phyloP scores from a whole-genome alignment of 2,329 filamentous ascomycete genomes.

The Diplodia sapinea region DNA sequence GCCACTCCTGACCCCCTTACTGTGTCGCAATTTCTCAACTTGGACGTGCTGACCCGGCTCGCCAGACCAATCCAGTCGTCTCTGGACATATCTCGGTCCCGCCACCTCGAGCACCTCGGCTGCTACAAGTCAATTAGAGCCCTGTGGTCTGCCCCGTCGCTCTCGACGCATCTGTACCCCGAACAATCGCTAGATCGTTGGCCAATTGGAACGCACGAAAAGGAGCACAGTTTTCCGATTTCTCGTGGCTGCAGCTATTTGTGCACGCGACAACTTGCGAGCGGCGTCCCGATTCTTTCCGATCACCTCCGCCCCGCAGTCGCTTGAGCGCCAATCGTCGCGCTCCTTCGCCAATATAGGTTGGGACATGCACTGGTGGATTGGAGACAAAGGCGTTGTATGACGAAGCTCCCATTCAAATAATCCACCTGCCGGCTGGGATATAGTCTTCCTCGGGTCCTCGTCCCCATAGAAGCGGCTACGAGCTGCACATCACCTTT shows the following conservation, averaged over 20 bases:
- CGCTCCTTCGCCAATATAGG: constrained; percentile 26
- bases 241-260: constrained; percentile 21
- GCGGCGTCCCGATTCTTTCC: constrained; percentile 28
- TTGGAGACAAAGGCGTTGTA: constrained; percentile 29
- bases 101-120: constrained; percentile 4
- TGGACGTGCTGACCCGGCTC: constrained; percentile 20
- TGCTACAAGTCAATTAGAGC: constrained; percentile 1
- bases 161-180: background rate
- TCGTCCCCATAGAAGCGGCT: background rate
- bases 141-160: background rate
- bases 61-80: constrained; percentile 8
- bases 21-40: background rate
- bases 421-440: constrained; percentile 3
- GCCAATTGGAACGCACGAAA: constrained; percentile 9
- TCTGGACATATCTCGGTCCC: constrained; percentile 24
- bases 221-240: background rate
- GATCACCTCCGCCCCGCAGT: constrained; percentile 18
- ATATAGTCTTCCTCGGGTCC: constrained; percentile 3
- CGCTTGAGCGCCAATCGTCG: constrained; percentile 22
- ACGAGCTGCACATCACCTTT: constrained; percentile 4
- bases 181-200: background rate
- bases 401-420: constrained; percentile 6
- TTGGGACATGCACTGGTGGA: constrained; percentile 31
- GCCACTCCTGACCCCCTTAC: constrained; percentile 29
- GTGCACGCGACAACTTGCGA: constrained; percentile 12